Evolutionary conservation across 805 yeast species (phyloP).

Genomic region (Teunomyces kruisii): DNA sequence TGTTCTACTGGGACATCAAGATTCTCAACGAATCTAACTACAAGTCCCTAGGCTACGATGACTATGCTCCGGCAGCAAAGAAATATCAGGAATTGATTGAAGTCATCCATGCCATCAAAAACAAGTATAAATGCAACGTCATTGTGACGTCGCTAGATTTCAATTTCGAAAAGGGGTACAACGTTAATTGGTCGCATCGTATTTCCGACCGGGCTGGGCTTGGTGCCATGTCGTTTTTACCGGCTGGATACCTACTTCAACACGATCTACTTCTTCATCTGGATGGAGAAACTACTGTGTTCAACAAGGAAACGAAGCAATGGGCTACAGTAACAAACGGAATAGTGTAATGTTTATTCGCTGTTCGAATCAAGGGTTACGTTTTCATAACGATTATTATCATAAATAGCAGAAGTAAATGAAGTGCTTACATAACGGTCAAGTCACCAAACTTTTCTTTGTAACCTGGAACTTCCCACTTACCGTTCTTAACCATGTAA

Average conservation of each 20-base stretch:
- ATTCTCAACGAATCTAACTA: conserved; percentile 6
- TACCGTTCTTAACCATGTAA: conserved; percentile 94
- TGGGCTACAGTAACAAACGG: neutral
- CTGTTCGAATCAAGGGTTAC: neutral
- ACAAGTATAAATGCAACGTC: conserved; percentile 25
- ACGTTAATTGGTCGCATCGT: conserved; percentile 5
- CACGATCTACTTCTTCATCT: neutral
- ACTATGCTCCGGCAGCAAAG: conserved; percentile 4
- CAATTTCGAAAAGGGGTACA: conserved; percentile 31
- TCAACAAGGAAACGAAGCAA: neutral
- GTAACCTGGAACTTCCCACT: conserved; percentile 98
- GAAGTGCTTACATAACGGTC: conserved; percentile 72
- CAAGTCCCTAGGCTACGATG: conserved; percentile 7
- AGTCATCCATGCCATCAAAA: conserved; percentile 12
- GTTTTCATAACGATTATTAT: conserved; percentile 1
- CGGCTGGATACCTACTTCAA: neutral
- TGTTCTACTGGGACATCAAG: conserved; percentile 33
- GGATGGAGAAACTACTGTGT: conserved; percentile 1
- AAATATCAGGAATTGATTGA: conserved; percentile 16
- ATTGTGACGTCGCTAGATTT: conserved; percentile 29
- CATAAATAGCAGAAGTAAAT: conserved; percentile 6
- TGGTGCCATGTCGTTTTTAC: neutral
- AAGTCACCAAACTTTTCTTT: conserved; percentile 97
- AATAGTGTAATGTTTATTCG: neutral
- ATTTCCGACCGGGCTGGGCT: neutral